These are phyloP conservation scores for Mucor indicus DNA, from an alignment of 371 early-diverging fungal species.

Conservation along the genomic window DNA sequence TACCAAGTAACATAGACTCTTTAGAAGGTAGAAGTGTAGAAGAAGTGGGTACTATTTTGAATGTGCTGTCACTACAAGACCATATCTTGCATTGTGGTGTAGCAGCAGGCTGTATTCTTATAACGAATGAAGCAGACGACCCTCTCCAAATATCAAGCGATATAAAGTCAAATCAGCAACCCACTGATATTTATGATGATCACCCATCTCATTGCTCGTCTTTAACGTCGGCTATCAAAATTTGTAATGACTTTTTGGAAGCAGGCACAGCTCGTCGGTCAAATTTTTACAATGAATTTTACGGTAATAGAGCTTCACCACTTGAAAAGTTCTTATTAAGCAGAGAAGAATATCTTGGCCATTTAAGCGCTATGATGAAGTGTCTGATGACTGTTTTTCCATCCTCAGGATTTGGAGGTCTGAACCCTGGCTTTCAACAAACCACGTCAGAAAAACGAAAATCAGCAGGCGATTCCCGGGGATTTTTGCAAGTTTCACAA, in stretches of 20 bases:
- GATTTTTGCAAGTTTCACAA: constrained; percentile 29
- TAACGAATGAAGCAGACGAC: constrained; percentile 19
- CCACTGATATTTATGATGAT: background rate
- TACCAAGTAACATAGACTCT: constrained; percentile 15
- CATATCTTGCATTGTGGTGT: constrained; percentile 41
- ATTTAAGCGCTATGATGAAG: constrained; percentile 47
- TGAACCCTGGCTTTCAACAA: background rate
- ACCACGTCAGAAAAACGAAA: constrained; percentile 10
- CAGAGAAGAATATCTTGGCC: constrained; percentile 38
- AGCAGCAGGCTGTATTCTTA: constrained; percentile 39
- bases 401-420: background rate
- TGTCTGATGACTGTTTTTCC: constrained; percentile 17
- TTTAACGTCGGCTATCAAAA: constrained; percentile 21
- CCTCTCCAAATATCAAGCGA: constrained; percentile 4
- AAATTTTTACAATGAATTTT: constrained; percentile 29
- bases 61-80: constrained; percentile 35
- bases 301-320: constrained; percentile 8
- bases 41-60: constrained; percentile 35
- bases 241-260: constrained; percentile 19
- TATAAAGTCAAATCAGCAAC: too few relatives aligned
- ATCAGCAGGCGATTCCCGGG: constrained; percentile 23
- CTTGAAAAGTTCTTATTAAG: constrained; percentile 28
- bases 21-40: constrained; percentile 30
- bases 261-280: constrained; percentile 27
- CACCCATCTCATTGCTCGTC: constrained; percentile 1